phyloP scores from a whole-genome alignment of 306 rosid genomes.

The Cucurbita ficifolia region DNA sequence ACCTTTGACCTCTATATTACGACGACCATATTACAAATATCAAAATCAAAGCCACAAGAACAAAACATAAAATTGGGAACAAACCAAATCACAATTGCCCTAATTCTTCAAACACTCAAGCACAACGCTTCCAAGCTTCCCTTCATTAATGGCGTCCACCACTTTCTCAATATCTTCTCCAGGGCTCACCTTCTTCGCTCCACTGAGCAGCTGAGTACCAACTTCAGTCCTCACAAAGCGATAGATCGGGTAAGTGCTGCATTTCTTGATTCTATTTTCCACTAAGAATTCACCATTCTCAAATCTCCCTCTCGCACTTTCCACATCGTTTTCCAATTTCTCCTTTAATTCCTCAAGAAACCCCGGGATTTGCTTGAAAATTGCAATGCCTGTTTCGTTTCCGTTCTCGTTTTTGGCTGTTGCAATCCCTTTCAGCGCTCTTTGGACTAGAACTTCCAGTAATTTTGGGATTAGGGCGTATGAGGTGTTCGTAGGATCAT shows the following conservation, averaged over 20 bases:
- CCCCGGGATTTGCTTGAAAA: constrained; percentile 17
- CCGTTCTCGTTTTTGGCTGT: not conserved
- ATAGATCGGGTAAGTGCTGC: constrained; percentile 19
- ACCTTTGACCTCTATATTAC: no score
- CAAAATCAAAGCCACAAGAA: not conserved
- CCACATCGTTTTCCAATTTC: constrained; percentile 14
- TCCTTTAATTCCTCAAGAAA: constrained; percentile 16
- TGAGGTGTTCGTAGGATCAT: constrained; percentile 19
- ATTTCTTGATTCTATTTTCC: constrained; percentile 16
- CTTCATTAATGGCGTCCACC: constrained; percentile 20
- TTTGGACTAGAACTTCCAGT: constrained; percentile 14
- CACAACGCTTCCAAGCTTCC: constrained; percentile 14
- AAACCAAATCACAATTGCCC: not conserved
- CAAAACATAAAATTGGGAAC: not conserved
- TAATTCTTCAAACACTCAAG: constrained; percentile 6
- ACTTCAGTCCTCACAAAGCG: constrained; percentile 18
- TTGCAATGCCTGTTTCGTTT: not conserved
- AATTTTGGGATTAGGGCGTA: constrained; percentile 12
- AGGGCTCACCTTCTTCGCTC: constrained; percentile 19
- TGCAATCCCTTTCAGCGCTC: constrained; percentile 12
- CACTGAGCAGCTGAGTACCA: constrained; percentile 14
- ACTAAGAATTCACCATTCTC: constrained; percentile 11
- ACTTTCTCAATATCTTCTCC: constrained; percentile 28
- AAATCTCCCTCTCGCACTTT: constrained; percentile 11
- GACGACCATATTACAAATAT: no score